A percentile compares a stretch with the other conserved stretches of the same genome.
phyloP scores from a whole-genome alignment of 73 alveolate genomes.

The Durusdinium trenchii region DNA sequence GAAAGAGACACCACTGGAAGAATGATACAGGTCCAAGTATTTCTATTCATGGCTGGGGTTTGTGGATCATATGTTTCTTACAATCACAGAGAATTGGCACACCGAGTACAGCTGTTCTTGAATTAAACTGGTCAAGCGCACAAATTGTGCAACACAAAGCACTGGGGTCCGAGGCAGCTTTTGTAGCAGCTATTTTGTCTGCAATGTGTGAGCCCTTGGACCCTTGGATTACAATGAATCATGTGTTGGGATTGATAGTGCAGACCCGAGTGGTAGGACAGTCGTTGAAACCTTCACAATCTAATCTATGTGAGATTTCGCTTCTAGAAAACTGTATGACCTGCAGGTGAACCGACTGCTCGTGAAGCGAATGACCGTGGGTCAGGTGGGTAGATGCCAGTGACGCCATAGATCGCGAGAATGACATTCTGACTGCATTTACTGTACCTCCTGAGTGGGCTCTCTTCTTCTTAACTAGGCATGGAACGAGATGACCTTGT shows the following conservation, averaged over 20 bases:
- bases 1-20: no score
- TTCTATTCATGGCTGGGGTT: neutral
- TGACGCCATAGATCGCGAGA: neutral
- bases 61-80: neutral
- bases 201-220: conserved; percentile 66
- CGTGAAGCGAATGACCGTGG: conserved; percentile 85
- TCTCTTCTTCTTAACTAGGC: conserved; percentile 27
- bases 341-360: conserved; percentile 62
- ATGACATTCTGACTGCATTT: neutral
- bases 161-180: conserved; percentile 12
- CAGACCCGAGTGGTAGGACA: no score
- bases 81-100: no score
- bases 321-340: neutral
- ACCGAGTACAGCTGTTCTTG: no score
- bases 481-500: conserved; percentile 23
- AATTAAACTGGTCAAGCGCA: no score
- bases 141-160: neutral
- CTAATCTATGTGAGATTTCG: neutral
- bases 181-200: conserved; percentile 65
- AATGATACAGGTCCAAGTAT: no score
- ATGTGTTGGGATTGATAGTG: no score
- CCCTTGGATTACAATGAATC: neutral
- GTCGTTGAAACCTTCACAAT: neutral
- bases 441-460: neutral
- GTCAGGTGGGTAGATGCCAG: conserved; percentile 11